Evolutionary conservation across 768 basidiomycete genomes (phyloP).

Genomic region (Saitozyma sp.): DNA sequence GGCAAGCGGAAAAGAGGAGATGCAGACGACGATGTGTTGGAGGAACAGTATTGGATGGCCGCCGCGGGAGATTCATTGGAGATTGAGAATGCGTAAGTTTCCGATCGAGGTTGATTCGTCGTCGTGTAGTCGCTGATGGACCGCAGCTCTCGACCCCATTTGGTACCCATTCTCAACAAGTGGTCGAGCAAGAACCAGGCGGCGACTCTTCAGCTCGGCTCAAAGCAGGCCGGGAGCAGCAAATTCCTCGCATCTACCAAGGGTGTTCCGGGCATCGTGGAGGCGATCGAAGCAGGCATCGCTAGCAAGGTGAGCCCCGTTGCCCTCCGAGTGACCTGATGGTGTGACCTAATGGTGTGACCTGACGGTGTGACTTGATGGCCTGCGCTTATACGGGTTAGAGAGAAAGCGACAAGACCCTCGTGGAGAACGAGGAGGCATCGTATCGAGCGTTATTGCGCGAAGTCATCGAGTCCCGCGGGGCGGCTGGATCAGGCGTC

Average conservation of each 20-base stretch:
- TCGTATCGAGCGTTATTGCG: constrained; percentile 86
- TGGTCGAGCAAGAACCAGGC: constrained; percentile 97
- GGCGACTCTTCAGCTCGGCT: constrained; percentile 69
- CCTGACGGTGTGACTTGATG: background rate
- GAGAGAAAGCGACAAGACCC: constrained; percentile 27
- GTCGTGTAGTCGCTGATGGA: constrained; percentile 25
- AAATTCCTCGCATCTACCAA: constrained; percentile 56
- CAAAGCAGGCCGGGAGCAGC: constrained; percentile 61
- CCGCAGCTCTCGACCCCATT: constrained; percentile 65
- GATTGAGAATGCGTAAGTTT: constrained; percentile 42
- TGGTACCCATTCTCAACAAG: constrained; percentile 77
- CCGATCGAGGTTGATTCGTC: background rate
- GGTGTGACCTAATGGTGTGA: constrained; percentile 1
- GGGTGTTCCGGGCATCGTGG: constrained; percentile 56
- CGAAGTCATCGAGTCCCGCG: constrained; percentile 76
- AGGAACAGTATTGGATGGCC: constrained; percentile 34
- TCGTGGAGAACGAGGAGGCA: constrained; percentile 46
- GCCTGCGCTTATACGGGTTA: background rate
- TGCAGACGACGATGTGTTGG: constrained; percentile 14
- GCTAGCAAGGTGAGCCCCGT: constrained; percentile 34
- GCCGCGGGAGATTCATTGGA: constrained; percentile 33
- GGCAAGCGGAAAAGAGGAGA: constrained; percentile 40
- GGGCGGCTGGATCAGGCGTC: constrained; percentile 16
- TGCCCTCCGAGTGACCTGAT: background rate
- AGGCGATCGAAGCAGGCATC: constrained; percentile 75